phyloP scores from a whole-genome alignment of 2,329 filamentous ascomycete genomes.

The Trichoderma polysporum region DNA sequence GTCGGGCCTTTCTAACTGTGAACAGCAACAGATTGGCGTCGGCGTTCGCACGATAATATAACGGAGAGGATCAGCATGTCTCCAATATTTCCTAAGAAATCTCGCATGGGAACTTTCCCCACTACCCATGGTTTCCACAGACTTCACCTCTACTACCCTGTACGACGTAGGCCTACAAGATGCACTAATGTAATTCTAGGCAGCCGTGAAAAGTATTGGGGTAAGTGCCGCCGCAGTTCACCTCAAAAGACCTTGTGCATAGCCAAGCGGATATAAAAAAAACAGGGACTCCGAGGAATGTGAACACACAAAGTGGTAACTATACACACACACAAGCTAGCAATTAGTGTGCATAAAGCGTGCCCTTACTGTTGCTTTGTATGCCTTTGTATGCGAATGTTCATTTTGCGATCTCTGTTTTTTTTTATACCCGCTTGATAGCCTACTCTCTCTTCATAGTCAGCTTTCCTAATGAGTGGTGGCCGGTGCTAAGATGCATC shows the following conservation, averaged over 20 bases:
- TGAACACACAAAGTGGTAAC: too few relatives aligned
- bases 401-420: too few relatives aligned
- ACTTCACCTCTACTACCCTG: neutral
- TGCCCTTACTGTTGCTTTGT: too few relatives aligned
- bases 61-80: neutral
- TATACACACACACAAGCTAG: too few relatives aligned
- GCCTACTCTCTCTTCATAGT: neutral
- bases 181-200: neutral
- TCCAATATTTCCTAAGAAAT: neutral
- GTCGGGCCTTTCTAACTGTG: neutral
- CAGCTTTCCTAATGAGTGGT: neutral
- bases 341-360: too few relatives aligned
- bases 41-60: constrained; percentile 2
- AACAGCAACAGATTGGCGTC: neutral
- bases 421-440: neutral
- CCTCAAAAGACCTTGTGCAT: neutral
- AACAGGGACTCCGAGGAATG: too few relatives aligned
- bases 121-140: neutral
- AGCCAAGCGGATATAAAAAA: too few relatives aligned
- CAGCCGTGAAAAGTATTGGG: neutral
- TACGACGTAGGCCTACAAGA: too few relatives aligned
- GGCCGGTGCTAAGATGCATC: neutral
- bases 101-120: neutral
- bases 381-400: too few relatives aligned
- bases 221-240: neutral